A percentile compares a stretch with the other conserved stretches of the same genome.
Conservation (phyloP, 371 early-diverging fungal genomes). For the Mucor sp. region DNA sequence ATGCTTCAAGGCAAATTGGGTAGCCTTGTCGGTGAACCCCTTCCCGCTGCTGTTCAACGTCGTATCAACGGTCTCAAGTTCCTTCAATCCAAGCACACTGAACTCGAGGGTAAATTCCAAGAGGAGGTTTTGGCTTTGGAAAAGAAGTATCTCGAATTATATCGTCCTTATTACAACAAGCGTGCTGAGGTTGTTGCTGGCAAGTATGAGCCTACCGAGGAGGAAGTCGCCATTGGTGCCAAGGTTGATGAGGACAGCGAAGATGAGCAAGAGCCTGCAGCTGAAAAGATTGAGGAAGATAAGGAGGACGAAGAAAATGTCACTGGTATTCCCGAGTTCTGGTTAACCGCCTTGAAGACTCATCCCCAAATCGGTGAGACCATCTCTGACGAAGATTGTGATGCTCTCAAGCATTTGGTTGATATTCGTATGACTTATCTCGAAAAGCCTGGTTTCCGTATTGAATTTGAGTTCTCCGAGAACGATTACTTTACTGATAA, state of each 20-base stretch:
- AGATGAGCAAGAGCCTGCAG: slow-evolving; percentile 41
- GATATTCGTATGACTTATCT: slow-evolving; percentile 87
- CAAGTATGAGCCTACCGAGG: slow-evolving; percentile 83
- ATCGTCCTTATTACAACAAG: slow-evolving; percentile 88
- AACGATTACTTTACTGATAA: slow-evolving; percentile 91
- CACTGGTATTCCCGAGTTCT: slow-evolving; percentile 86
- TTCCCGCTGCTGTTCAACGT: slow-evolving; percentile 71
- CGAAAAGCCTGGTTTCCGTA: slow-evolving; percentile 86
- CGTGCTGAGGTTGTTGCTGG: slow-evolving; percentile 82
- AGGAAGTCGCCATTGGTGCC: slow-evolving; percentile 71
- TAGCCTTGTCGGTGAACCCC: slow-evolving; percentile 65
- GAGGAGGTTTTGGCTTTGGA: slow-evolving; percentile 91
- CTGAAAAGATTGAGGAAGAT: slow-evolving; percentile 35
- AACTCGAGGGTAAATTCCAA: slow-evolving; percentile 84
- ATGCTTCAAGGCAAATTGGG: slow-evolving; percentile 66
- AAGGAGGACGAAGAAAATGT: slow-evolving; percentile 48
- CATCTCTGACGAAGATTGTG: slow-evolving; percentile 90
- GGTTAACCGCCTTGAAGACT: slow-evolving; percentile 91
- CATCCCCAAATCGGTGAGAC: slow-evolving; percentile 76
- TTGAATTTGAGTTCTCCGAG: slow-evolving; percentile 89
- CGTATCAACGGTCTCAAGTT: slow-evolving; percentile 85
- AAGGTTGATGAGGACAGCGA: slow-evolving; percentile 56
- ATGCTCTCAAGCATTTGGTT: slow-evolving; percentile 77
- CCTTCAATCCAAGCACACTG: slow-evolving; percentile 82
- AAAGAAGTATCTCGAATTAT: slow-evolving; percentile 88